Base-by-base conservation (phyloP, 2,329 filamentous ascomycete species). In the Xylaria sp. region DNA sequence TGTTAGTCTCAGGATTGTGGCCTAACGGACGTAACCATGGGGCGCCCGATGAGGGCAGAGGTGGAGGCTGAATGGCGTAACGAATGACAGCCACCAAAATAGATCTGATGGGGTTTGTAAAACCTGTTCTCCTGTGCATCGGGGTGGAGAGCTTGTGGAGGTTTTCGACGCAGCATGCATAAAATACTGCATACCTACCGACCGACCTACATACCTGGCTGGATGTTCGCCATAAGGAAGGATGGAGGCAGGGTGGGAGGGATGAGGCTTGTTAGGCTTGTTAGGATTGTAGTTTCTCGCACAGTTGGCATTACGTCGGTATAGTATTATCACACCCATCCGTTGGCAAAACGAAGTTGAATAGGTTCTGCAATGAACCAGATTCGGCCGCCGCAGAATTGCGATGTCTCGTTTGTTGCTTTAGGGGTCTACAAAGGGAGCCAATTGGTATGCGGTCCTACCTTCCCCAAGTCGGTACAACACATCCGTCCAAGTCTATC, bases 171-270 rank as follows among this genome's bases (percentile, higher is more conserved):
- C 51, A 65, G 54, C 60, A 72, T 69, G 71, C 71, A 70, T 67
- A 65, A 70, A 71, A 71, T 71, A 63, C 69, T 71, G 69, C 69
- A 72, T 71, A 67, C 47, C 63, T 64, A 67, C n/a, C n/a, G n/a
- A n/a, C n/a, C n/a, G n/a, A n/a, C n/a, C n/a, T n/a, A n/a, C n/a
- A n/a, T n/a, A n/a, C 58, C 63, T 64, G 55, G 50, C 61, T 31
- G 52, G 43, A 57, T 42, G 33, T 46, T 46, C 23, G 55, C 21
- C 42, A 19, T 65, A 42, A 60, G 31, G 57, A 64, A 57, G 51
- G 55, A 17, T 14, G 46, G 40, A 61, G 57, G 8, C 7, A 23
- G 5, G 3, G 47, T 25, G 33, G 33, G 11, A 37, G 33, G 19
- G 47, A 37, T 8, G 12, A 38, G 12, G 25, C 28, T 28, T 25